Conservation (phyloP, 768 basidiomycete genomes). For the Termitomyces sp. region DNA sequence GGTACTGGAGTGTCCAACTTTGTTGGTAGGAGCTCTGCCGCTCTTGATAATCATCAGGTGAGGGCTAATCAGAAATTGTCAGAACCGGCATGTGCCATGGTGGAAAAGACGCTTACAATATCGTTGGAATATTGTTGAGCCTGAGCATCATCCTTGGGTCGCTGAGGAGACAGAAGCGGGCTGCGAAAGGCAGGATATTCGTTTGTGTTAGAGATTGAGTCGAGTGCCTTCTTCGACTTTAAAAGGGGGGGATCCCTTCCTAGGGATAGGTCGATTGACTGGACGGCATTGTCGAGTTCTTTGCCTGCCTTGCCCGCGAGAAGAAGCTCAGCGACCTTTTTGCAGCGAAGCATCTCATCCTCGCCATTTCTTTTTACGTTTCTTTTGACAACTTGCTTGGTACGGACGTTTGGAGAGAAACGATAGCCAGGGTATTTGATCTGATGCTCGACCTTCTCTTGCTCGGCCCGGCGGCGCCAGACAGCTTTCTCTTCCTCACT, state of each 20-base stretch:
- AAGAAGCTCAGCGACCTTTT: slow-evolving; percentile 44
- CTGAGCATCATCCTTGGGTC: neutral
- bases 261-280: slow-evolving; percentile 20
- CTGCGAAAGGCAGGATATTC: slow-evolving; percentile 23
- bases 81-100: neutral
- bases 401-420: slow-evolving; percentile 41
- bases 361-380: slow-evolving; percentile 47
- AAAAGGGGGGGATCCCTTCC: slow-evolving; percentile 7
- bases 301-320: slow-evolving; percentile 44
- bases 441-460: slow-evolving; percentile 46
- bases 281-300: slow-evolving; percentile 42
- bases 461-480: slow-evolving; percentile 47
- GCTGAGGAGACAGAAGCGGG: slow-evolving; percentile 23
- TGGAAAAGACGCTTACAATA: neutral
- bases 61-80: neutral
- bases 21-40: neutral
- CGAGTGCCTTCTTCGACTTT: slow-evolving; percentile 1
- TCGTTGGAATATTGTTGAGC: slow-evolving; percentile 3
- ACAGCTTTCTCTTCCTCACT: slow-evolving; percentile 42
- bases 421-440: slow-evolving; percentile 49
- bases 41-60: neutral
- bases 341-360: slow-evolving; percentile 44
- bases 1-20: slow-evolving; percentile 2
- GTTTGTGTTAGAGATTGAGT: neutral
- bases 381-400: slow-evolving; percentile 40